These are phyloP conservation scores for Enterocytospora artemiae DNA, from an alignment of 371 early-diverging fungal species.

Conservation along the genomic window DNA sequence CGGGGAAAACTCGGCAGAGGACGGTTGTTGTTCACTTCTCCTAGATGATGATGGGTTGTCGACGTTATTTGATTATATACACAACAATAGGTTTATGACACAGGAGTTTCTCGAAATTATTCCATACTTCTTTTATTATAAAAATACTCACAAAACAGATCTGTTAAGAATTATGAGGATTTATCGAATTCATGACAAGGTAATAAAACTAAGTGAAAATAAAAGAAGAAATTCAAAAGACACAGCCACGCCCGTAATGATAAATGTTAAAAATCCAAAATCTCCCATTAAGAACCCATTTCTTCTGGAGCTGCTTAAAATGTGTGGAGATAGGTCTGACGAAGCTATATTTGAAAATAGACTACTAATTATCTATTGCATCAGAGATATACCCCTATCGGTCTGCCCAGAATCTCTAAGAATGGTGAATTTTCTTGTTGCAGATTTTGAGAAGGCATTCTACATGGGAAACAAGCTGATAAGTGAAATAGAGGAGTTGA, in stretches of 20 bases:
- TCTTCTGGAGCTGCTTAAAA: no score
- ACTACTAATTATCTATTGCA: neutral
- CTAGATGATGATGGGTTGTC: neutral
- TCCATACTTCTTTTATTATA: neutral
- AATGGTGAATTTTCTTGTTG: neutral
- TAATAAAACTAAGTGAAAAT: neutral
- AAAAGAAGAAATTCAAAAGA: no score
- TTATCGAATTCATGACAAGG: no score
- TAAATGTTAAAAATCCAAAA: no score
- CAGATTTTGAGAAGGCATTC: neutral
- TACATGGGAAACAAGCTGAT: neutral
- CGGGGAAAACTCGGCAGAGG: neutral
- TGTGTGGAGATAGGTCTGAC: conserved; percentile 1
- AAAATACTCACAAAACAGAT: neutral
- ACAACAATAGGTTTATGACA: neutral
- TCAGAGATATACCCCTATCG: neutral
- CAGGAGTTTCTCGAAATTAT: neutral
- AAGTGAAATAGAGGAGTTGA: conserved; percentile 1
- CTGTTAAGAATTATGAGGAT: neutral
- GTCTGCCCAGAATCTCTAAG: neutral
- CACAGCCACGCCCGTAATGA: no score
- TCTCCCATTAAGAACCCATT: no score
- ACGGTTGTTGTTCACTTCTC: neutral
- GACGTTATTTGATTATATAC: neutral
- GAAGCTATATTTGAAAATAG: conserved; percentile 3